Percentiles rank a stretch among this genome's conserved stretches.
These are phyloP conservation scores for Rhazya stricta DNA, from an alignment of 257 asterid genomes.

Conservation along the genomic window DNA sequence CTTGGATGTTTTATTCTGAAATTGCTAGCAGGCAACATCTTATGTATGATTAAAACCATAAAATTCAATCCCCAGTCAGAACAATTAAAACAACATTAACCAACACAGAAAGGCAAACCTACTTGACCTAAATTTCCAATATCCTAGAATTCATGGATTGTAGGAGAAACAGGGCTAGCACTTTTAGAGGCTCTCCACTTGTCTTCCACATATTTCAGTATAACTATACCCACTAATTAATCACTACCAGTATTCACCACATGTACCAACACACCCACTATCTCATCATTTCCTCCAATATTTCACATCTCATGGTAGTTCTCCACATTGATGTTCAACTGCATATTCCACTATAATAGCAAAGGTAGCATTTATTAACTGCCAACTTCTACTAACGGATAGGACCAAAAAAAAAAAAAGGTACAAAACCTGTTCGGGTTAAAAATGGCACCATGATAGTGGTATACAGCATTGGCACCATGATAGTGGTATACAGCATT, in stretches of 20 bases:
- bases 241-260: not conserved
- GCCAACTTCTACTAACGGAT: not conserved
- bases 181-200: not conserved
- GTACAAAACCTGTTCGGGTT: not conserved
- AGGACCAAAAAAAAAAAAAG: not conserved
- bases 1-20: not conserved
- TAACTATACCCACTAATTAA: not conserved
- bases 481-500: not conserved
- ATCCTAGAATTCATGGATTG: not conserved
- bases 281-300: not conserved
- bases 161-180: not conserved
- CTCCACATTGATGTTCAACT: not conserved
- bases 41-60: not conserved
- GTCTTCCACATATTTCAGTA: not conserved
- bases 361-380: not conserved
- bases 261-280: not conserved
- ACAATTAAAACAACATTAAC: not conserved
- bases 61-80: no score
- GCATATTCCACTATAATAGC: not conserved
- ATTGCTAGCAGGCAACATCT: not conserved
- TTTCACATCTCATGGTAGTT: not conserved
- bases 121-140: not conserved
- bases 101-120: not conserved
- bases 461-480: not conserved
- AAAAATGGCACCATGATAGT: not conserved